Percentiles rank a stretch among this genome's conserved stretches.
phyloP scores from a whole-genome alignment of 108 stramenopile species.

The Stephanodiscus triporus region DNA sequence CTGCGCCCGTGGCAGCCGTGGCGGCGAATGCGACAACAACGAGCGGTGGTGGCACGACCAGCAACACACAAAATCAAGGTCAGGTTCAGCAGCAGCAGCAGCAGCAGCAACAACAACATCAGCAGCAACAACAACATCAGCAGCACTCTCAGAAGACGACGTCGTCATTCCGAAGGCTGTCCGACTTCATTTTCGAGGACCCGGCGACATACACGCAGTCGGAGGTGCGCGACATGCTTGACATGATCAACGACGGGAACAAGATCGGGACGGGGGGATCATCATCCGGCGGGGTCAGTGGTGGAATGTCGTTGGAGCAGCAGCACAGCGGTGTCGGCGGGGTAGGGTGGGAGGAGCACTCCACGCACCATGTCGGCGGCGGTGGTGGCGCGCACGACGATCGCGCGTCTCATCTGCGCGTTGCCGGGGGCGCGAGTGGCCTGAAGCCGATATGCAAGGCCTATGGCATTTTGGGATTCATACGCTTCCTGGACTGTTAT shows the following conservation, averaged over 20 bases:
- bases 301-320: constrained; percentile 15
- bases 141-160: constrained; percentile 25
- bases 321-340: constrained; percentile 12
- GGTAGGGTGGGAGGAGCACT: not conserved
- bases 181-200: constrained; percentile 83
- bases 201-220: constrained; percentile 74
- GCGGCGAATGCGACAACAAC: not conserved
- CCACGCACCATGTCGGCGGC: not conserved
- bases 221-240: constrained; percentile 85
- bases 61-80: not conserved
- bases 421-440: constrained; percentile 44
- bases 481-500: constrained; percentile 96
- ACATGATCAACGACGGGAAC: constrained; percentile 91
- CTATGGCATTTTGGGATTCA: constrained; percentile 91
- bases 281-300: constrained; percentile 7
- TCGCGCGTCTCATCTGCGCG: not conserved
- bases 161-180: constrained; percentile 58
- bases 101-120: constrained; percentile 18
- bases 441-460: constrained; percentile 86
- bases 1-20: not conserved
- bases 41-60: not conserved
- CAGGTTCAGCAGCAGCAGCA: not conserved
- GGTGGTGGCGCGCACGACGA: constrained; percentile 6
- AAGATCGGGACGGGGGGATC: constrained; percentile 23
- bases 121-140: constrained; percentile 12